Conservation (phyloP, 2,329 filamentous ascomycete species). For the Exophiala sideris region DNA sequence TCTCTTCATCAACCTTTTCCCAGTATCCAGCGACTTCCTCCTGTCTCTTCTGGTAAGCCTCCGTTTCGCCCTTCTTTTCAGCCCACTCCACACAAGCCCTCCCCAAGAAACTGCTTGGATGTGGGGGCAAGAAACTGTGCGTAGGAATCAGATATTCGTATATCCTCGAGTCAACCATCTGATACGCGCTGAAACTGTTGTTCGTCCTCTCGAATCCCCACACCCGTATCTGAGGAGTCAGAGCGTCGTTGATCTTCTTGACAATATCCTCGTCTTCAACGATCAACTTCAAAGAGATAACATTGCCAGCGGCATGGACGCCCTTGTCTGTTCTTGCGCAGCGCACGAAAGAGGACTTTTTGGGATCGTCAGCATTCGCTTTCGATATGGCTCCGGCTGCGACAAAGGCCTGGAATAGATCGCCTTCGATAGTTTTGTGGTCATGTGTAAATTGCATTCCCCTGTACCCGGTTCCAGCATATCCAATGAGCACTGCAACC, state of each 20-base stretch:
- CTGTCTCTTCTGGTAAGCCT: constrained; percentile 66
- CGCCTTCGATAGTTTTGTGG: constrained; percentile 90
- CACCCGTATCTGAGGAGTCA: constrained; percentile 85
- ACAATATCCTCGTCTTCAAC: constrained; percentile 86
- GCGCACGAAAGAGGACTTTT: constrained; percentile 89
- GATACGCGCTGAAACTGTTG: constrained; percentile 90
- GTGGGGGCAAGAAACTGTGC: constrained; percentile 86
- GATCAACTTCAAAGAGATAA: constrained; percentile 93
- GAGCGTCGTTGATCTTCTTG: constrained; percentile 80
- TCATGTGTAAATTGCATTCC: constrained; percentile 79
- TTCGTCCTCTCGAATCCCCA: constrained; percentile 92
- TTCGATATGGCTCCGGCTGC: constrained; percentile 91
- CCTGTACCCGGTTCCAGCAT: constrained; percentile 93
- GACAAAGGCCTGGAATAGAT: constrained; percentile 89
- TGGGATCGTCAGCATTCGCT: constrained; percentile 92
- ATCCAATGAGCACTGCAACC: constrained; percentile 91
- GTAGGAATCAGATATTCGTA: constrained; percentile 97
- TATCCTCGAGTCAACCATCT: constrained; percentile 89
- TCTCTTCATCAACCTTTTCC: constrained; percentile 74
- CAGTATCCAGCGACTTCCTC: constrained; percentile 79
- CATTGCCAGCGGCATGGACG: constrained; percentile 91
- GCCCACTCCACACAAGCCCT: constrained; percentile 77
- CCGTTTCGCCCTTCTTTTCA: constrained; percentile 67
- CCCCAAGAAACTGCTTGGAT: constrained; percentile 81
- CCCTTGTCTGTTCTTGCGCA: constrained; percentile 97